A percentile compares a stretch with the other conserved stretches of the same genome.
Evolutionary conservation across 2,329 filamentous ascomycete species (phyloP).

Genomic region (Ophiostoma piceae): DNA sequence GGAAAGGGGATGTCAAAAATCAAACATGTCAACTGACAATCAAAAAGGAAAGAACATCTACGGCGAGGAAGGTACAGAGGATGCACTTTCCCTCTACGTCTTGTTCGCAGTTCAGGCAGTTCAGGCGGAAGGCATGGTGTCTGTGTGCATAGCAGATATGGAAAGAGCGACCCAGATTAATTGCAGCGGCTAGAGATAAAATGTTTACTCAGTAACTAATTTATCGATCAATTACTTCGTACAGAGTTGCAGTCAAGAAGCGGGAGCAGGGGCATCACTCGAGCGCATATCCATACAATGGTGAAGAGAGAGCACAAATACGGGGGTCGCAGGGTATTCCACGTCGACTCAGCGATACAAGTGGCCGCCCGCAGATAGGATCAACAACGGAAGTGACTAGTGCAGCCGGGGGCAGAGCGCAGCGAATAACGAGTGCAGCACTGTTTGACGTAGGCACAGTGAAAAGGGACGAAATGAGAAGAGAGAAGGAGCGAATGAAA

Average conservation of each 20-base stretch:
- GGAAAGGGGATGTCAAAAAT: not conserved
- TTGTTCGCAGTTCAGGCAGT: not conserved
- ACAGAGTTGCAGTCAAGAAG: conserved; percentile 12
- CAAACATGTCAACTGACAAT: not conserved
- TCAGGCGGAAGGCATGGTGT: not conserved
- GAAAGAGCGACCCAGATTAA: conserved; percentile 19
- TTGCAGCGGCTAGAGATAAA: conserved; percentile 20
- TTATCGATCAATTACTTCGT: not conserved
- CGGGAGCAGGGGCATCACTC: conserved; percentile 7
- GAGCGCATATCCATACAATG: conserved; percentile 15
- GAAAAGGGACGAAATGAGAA: not conserved
- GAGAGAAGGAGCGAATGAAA: not conserved
- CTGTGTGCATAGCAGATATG: conserved; percentile 17
- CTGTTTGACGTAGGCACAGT: not conserved
- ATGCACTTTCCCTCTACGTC: conserved; percentile 18
- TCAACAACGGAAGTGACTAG: conserved; percentile 14
- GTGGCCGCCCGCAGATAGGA: conserved; percentile 16
- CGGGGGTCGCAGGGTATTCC: not conserved
- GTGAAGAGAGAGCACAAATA: conserved; percentile 12
- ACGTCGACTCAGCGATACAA: not conserved
- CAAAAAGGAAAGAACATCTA: conserved; percentile 7
- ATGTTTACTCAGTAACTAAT: not conserved
- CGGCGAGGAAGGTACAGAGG: conserved; percentile 15
- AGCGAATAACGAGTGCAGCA: conserved; percentile 9
- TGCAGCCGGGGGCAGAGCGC: conserved; percentile 8